These are phyloP conservation scores for Dendrobium nobile DNA, from an alignment of 106 monocot species.

Conservation along the genomic window DNA sequence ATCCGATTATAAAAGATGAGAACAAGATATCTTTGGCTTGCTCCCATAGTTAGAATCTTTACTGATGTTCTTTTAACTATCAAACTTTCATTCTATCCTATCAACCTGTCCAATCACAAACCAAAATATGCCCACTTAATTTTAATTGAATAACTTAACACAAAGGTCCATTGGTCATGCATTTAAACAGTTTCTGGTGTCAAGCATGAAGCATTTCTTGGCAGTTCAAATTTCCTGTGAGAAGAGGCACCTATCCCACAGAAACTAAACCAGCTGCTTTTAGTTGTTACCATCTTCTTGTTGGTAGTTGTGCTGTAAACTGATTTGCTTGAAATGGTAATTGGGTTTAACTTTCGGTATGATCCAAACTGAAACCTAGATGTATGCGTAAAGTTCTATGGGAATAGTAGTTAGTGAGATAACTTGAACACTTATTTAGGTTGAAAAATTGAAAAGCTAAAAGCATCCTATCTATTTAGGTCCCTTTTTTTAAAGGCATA, in stretches of 20 bases:
- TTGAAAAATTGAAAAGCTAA: neutral
- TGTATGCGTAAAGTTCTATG: neutral
- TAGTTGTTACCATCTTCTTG: too few species aligned
- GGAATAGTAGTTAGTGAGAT: neutral
- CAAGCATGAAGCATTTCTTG: neutral
- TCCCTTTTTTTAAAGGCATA: neutral
- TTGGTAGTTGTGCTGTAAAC: too few species aligned
- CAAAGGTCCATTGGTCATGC: neutral
- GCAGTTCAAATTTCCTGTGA: neutral
- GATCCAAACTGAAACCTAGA: neutral
- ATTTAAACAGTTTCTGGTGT: neutral
- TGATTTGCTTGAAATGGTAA: neutral
- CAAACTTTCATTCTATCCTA: neutral
- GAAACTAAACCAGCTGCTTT: neutral
- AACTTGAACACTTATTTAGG: neutral
- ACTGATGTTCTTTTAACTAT: neutral
- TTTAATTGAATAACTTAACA: neutral
- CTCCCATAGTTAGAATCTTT: neutral
- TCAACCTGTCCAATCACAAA: neutral
- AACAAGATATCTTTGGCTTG: neutral
- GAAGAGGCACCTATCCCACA: neutral
- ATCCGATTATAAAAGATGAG: neutral
- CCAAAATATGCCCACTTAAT: neutral
- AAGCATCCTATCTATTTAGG: neutral
- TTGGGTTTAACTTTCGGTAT: neutral